Evolutionary conservation across 495 filamentous ascomycete species (phyloP).

Genomic region (Xylaria palmicola): DNA sequence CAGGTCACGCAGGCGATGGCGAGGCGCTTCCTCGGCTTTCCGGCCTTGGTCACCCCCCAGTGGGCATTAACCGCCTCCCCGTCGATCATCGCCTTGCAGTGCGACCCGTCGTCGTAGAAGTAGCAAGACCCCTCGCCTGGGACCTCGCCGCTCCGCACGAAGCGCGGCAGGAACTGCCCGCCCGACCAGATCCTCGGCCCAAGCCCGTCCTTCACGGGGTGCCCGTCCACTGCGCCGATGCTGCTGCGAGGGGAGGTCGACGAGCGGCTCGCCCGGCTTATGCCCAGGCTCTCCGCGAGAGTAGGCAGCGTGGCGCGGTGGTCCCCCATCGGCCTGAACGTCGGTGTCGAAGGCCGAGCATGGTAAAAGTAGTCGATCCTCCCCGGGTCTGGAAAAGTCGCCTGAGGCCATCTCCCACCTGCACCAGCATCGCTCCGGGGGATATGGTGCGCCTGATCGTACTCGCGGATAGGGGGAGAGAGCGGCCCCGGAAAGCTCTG

Average conservation of each 20-base stretch:
- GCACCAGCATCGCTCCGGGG: slow-evolving; percentile 18
- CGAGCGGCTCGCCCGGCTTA: slow-evolving; percentile 31
- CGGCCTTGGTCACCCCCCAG: slow-evolving; percentile 92
- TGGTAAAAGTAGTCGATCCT: slow-evolving; percentile 34
- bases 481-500: slow-evolving; percentile 42
- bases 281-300: slow-evolving; percentile 21
- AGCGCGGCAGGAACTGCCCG: slow-evolving; percentile 59
- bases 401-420: slow-evolving; percentile 20
- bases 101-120: slow-evolving; percentile 82
- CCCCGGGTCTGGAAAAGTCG: slow-evolving; percentile 30
- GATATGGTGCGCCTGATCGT: slow-evolving; percentile 29
- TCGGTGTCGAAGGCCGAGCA: slow-evolving; percentile 25
- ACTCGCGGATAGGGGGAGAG: slow-evolving; percentile 37
- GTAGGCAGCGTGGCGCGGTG: slow-evolving; percentile 28
- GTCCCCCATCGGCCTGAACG: slow-evolving; percentile 23
- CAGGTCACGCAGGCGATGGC: slow-evolving; percentile 89
- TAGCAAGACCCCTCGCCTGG: slow-evolving; percentile 81
- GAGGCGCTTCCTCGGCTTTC: slow-evolving; percentile 83
- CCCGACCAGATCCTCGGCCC: slow-evolving; percentile 63
- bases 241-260: slow-evolving; percentile 41
- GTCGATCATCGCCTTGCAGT: slow-evolving; percentile 80
- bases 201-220: slow-evolving; percentile 51
- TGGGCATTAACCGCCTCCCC: slow-evolving; percentile 84
- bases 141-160: slow-evolving; percentile 58
- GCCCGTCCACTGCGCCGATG: slow-evolving; percentile 40